These are phyloP conservation scores for Leptodontidium sp. DNA, from an alignment of 2,329 filamentous ascomycete species.

Conservation along the genomic window DNA sequence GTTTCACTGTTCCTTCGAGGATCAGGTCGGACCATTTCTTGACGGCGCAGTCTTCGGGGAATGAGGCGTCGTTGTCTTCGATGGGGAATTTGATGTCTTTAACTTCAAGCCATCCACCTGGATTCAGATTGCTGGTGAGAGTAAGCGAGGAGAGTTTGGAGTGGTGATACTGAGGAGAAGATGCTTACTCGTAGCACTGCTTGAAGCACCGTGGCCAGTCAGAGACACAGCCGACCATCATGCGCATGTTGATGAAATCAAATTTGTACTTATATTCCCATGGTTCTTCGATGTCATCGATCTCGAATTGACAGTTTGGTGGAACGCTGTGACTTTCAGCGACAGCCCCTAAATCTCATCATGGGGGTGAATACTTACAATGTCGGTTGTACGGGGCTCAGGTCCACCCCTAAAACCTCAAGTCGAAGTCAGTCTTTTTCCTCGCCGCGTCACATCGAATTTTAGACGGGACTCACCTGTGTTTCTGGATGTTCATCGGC, in stretches of 20 bases:
- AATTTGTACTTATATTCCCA: constrained; percentile 58
- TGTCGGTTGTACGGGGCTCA: constrained; percentile 49
- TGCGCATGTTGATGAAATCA: constrained; percentile 60
- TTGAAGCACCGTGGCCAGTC: constrained; percentile 22
- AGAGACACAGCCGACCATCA: constrained; percentile 22
- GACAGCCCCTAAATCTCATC: background rate
- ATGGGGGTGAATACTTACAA: constrained; percentile 10
- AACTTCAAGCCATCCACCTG: constrained; percentile 72
- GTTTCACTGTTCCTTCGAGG: constrained; percentile 43
- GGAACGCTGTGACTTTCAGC: constrained; percentile 53
- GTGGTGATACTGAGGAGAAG: too few species aligned
- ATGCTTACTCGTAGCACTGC: constrained; percentile 10
- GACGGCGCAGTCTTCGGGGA: constrained; percentile 20
- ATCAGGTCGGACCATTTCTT: constrained; percentile 37
- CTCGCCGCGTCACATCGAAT: background rate
- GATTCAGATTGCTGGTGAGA: constrained; percentile 52
- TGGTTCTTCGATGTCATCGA: constrained; percentile 67
- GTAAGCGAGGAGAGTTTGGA: too few species aligned
- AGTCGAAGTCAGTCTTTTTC: constrained; percentile 15
- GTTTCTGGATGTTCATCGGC: constrained; percentile 35
- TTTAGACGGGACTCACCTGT: constrained; percentile 29
- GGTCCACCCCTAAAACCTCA: constrained; percentile 41
- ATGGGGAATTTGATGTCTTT: constrained; percentile 48
- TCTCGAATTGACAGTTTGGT: constrained; percentile 67
- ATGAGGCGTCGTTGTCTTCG: constrained; percentile 26